Base-by-base conservation (phyloP, 192 early-diverging fungal species). In the Coemansia sp. region DNA sequence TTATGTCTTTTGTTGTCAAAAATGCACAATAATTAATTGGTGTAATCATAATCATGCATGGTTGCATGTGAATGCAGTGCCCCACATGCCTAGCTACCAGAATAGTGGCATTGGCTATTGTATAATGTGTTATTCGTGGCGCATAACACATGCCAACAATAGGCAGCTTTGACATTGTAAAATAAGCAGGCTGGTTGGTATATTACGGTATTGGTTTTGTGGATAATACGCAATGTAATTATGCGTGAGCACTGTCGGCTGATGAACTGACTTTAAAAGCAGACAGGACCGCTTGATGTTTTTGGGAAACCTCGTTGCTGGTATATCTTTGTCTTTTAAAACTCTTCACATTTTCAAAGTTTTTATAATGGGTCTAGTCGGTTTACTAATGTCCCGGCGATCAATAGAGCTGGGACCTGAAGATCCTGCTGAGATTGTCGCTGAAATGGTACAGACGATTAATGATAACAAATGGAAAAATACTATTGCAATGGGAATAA, bases 401-500 rank as follows among this genome's bases (percentile, higher is more conserved):
- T 37, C 59, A 0, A 18, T 59, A 27, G 13, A 37, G 26, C 50
- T 53, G 11, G 68, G 61, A 1, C 68, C 68, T 3, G 61, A 63
- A 18, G 56, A 69, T 38, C 61, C 55, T 4, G 4, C 9, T 1
- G 26, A 13, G 7, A 27, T 63, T 32, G 10, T n/a, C 2, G 18
- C 1, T 18, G 49, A 59, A 14, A 32, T 51, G 11, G n/a, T 3
- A 23, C 18, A 41, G n/a, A 65, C 53, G 3, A 2, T 65, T 3
- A 19, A 10, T 24, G 14, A 14, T 10, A 26, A 50, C 12, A 19
- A 26, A 3, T 65, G 59, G 69, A 49, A 61, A 37, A 10, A 13
- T 1, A 9, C 26, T 13, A 7, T 65, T 3, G 53, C 59, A 37
- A 11, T 61, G 16, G 59, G 41, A 7, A 1, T 61, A 2, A 57